Evolutionary conservation across 2,329 filamentous ascomycete species (phyloP), one percentile per base, ranked within the genome.

Genomic region (Hymenoscyphus salicellus): DNA sequence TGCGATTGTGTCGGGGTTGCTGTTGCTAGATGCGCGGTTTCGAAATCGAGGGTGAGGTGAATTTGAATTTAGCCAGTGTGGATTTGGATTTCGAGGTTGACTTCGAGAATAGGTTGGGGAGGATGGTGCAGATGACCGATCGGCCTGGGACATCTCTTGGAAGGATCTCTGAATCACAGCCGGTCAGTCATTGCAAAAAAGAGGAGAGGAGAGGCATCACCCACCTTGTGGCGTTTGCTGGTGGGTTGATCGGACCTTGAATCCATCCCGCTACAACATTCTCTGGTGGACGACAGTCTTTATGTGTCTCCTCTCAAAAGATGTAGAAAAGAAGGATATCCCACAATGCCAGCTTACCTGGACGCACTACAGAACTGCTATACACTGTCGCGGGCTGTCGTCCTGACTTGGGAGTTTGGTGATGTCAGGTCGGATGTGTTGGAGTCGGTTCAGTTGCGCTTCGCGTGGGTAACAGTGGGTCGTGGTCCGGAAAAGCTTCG

Each of bases 81-180:
- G 5, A 20, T 52, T 52, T 14, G 46, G 23, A 52, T 52, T 14
- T 26, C 10, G 46, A 26, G 20, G 23, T 28, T n/a, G 26, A 30
- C 30, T 20, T 56, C 5, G 55, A 14, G 26, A 33, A 30, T 30
- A 6, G 28, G 3, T 30, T 30, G 28, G 20, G 20, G 49, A 60
- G 49, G 28, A 63, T 30, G 68, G 61, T 16, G 63, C 43, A 4
- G 60, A 7, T 6, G 65, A 43, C 43, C 62, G 52, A 8, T 26
- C 67, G 33, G 68, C 61, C 60, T 72, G 71, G 43, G 72, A 73
- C 70, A 75, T 75, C 43, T 74, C 70, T 38, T 62, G 61, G 59
- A 69, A 73, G 36, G 71, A 68, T 68, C 72, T 71, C 73, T 75
- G 46, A 52, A 52, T 52, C 46, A 26, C 23, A 26, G 46, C 20